Percentiles rank a stretch among this genome's conserved stretches.
Conservation (phyloP, 2,329 filamentous ascomycete genomes). For the Penicillium sp. region DNA sequence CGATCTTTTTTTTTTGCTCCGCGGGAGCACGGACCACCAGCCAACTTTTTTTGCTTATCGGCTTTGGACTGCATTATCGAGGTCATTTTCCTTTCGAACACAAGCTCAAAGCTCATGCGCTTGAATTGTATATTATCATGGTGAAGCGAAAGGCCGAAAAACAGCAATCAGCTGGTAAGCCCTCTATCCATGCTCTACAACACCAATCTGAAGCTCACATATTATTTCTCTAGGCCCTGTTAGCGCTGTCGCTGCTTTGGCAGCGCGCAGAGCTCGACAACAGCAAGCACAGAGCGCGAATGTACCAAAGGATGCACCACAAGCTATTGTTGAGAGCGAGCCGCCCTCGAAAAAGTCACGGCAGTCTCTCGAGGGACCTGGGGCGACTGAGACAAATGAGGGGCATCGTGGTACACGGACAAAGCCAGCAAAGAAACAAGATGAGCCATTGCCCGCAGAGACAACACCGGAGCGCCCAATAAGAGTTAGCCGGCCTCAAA, state of each 20-base stretch:
- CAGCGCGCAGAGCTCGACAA: conserved; percentile 44
- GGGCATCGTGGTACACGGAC: conserved; percentile 17
- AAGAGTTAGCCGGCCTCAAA: conserved; percentile 7
- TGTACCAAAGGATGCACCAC: conserved; percentile 20
- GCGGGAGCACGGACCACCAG: conserved; percentile 43
- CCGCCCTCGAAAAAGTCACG: conserved; percentile 40
- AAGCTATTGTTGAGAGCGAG: conserved; percentile 25
- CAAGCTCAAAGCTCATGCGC: neutral
- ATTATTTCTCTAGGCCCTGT: conserved; percentile 31
- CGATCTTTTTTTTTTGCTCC: conserved; percentile 42
- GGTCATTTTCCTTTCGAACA: conserved; percentile 2
- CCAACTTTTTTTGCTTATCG: conserved; percentile 32
- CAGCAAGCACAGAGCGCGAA: conserved; percentile 30
- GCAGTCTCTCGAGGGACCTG: conserved; percentile 27
- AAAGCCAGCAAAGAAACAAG: conserved; percentile 24
- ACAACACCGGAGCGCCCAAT: conserved; percentile 12
- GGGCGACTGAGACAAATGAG: conserved; percentile 12
- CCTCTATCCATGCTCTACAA: neutral
- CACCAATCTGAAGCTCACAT: conserved; percentile 14
- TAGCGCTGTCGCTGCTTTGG: conserved; percentile 46
- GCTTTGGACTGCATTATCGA: conserved; percentile 23
- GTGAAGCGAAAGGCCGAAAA: conserved; percentile 45
- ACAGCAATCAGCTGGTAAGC: conserved; percentile 35
- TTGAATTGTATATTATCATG: conserved; percentile 7
- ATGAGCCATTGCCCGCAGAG: conserved; percentile 14